These are phyloP conservation scores for Podospora sp. DNA, from an alignment of 495 filamentous ascomycete genomes.

Conservation along the genomic window DNA sequence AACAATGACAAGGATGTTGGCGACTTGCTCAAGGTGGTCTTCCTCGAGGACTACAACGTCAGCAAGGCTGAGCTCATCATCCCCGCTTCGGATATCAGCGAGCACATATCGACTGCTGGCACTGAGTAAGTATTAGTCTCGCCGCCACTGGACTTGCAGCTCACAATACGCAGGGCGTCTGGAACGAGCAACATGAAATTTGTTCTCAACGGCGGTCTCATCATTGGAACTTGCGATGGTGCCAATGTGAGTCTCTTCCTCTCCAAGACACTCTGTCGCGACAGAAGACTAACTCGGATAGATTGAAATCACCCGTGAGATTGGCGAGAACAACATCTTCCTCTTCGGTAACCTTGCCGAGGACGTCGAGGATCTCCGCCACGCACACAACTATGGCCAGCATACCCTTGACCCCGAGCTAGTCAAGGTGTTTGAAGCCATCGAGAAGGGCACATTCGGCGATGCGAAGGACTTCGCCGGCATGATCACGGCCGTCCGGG, in stretches of 20 bases:
- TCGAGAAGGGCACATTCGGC: slow-evolving; percentile 77
- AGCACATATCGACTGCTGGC: slow-evolving; percentile 97
- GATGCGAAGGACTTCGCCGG: slow-evolving; percentile 73
- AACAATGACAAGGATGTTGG: slow-evolving; percentile 91
- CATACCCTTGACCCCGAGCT: slow-evolving; percentile 78
- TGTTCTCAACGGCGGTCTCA: slow-evolving; percentile 92
- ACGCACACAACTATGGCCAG: slow-evolving; percentile 79
- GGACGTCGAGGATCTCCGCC: slow-evolving; percentile 94
- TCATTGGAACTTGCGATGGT: slow-evolving; percentile 97
- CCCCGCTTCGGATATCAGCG: slow-evolving; percentile 93
- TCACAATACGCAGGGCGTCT: slow-evolving; percentile 44
- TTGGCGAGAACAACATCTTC: slow-evolving; percentile 96
- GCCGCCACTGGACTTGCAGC: slow-evolving; percentile 51
- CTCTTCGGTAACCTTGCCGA: slow-evolving; percentile 96
- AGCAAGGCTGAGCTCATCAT: slow-evolving; percentile 97
- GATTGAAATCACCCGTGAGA: slow-evolving; percentile 98
- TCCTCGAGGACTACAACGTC: slow-evolving; percentile 98
- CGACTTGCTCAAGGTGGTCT: slow-evolving; percentile 94
- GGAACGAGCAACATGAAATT: slow-evolving; percentile 95
- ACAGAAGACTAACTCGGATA: slow-evolving; percentile 44
- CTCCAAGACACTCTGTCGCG: neutral
- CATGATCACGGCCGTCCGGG: slow-evolving; percentile 77
- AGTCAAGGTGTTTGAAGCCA: slow-evolving; percentile 76
- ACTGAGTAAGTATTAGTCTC: slow-evolving; percentile 64
- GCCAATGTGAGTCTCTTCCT: slow-evolving; percentile 74